Conservation (phyloP, 202 grass and related monocot species). For the Schoenoplectus tabernaemontani region DNA sequence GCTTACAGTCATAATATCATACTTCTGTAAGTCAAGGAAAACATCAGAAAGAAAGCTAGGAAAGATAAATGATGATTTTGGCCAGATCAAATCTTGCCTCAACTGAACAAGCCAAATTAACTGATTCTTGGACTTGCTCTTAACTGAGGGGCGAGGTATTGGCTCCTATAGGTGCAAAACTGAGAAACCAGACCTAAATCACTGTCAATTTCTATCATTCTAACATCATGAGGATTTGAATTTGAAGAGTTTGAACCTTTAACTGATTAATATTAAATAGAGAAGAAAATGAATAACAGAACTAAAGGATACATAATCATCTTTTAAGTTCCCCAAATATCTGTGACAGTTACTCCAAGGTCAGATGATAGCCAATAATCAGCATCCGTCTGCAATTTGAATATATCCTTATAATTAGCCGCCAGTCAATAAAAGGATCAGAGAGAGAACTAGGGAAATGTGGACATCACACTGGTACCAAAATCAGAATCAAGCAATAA, state of each 20-base stretch:
- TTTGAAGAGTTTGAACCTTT: neutral
- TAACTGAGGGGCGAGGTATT: neutral
- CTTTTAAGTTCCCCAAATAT: slow-evolving; percentile 51
- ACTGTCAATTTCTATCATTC: neutral
- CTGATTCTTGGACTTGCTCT: neutral
- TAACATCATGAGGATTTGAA: neutral
- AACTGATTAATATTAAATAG: neutral
- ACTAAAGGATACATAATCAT: slow-evolving; percentile 26
- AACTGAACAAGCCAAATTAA: neutral
- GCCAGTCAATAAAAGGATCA: neutral
- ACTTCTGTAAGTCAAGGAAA: slow-evolving; percentile 7
- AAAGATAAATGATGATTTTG: neutral
- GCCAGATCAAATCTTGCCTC: neutral
- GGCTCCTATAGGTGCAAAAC: neutral
- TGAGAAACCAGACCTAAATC: neutral
- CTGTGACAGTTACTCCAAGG: slow-evolving; percentile 37
- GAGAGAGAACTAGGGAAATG: neutral
- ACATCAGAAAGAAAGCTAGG: neutral
- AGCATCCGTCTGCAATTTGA: slow-evolving; percentile 42
- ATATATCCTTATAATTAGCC: neutral
- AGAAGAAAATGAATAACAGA: neutral
- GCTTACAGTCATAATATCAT: neutral
- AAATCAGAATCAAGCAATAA: neutral
- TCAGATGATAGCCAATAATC: slow-evolving; percentile 89
- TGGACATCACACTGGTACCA: neutral